These are phyloP conservation scores for Panaeolus papilionaceus DNA, from an alignment of 768 basidiomycete species.

Conservation along the genomic window DNA sequence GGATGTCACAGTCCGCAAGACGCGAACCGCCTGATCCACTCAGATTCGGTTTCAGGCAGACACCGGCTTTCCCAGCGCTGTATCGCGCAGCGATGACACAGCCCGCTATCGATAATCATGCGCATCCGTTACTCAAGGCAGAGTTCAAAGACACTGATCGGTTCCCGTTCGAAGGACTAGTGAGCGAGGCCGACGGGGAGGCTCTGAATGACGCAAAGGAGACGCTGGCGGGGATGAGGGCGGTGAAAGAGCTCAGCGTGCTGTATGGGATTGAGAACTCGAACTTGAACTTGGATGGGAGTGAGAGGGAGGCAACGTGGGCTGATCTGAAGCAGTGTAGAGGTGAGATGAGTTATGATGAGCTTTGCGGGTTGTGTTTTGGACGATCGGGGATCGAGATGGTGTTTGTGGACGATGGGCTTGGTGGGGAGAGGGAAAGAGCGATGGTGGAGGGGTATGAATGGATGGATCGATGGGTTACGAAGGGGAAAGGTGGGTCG, in stretches of 20 bases:
- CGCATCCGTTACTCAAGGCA: constrained; percentile 68
- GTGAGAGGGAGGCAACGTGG: constrained; percentile 50
- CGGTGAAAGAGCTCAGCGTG: constrained; percentile 58
- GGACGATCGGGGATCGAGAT: constrained; percentile 64
- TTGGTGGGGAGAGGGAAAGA: constrained; percentile 50
- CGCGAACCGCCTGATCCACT: neutral
- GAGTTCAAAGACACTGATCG: constrained; percentile 41
- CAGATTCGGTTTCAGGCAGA: neutral
- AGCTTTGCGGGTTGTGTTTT: constrained; percentile 64
- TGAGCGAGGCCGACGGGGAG: constrained; percentile 67
- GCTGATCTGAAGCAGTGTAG: constrained; percentile 60
- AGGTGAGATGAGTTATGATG: constrained; percentile 50
- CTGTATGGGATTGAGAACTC: constrained; percentile 48
- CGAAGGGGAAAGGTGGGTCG: constrained; percentile 40
- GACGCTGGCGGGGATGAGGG: constrained; percentile 66
- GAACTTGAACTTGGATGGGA: neutral
- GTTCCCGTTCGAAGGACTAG: constrained; percentile 66
- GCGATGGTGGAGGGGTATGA: constrained; percentile 53
- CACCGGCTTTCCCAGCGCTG: constrained; percentile 28
- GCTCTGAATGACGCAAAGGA: constrained; percentile 59
- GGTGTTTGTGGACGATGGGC: constrained; percentile 77
- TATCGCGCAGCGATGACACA: constrained; percentile 37
- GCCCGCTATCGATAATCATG: constrained; percentile 81
- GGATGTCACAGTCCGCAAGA: neutral
- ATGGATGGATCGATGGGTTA: constrained; percentile 71